Evolutionary conservation across 2,329 filamentous ascomycete species (phyloP), one percentile per base, ranked within the genome.

Genomic region (Zopfia rhizophila): DNA sequence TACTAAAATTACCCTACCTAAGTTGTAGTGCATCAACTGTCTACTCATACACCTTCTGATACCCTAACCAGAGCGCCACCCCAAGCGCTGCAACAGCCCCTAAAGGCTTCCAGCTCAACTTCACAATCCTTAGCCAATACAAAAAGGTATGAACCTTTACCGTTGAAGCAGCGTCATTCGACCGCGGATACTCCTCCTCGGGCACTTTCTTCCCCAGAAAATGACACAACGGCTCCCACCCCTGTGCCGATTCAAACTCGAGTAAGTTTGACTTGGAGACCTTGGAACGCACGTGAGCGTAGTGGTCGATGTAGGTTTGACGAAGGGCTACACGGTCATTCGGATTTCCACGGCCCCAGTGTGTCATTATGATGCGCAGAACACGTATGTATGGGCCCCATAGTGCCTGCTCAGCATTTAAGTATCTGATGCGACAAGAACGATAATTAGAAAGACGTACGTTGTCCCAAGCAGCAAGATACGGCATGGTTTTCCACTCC

Each of bases 221-320:
- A 18, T 37, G 27, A 28, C 52, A 55, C 10, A 53, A 37, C 10
- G 52, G 45, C 19, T 7, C 38, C 49, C 52, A 55, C 4, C 45
- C 49, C 17, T 46, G 33, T 17, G 25, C 21, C 3, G 18, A 11
- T 5, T 47, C 11, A 25, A 44, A 55, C 7, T 50, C 36, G 32
- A 53, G 23, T 21, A 47, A 10, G n/a, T 41, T 35, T 14, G 45
- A 27, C 37, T 27, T 17, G 3, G 45, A 45, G 7, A 52, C 39
- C 5, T 73, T 45, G 2, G 60, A 58, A 14, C 68, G 75, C 17
- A 83, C 74, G 58, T 80, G 72, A 8, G 73, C 78, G 58, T 83
- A 81, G 64, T 84, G 80, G 45, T 79, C 74, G 6, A 14, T 22
- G 19, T 41, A 49, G 4, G 19, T 21, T 3, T 24, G 35, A 7